Conservation (phyloP, 2,329 filamentous ascomycete species). For the Colletotrichum sp. region DNA sequence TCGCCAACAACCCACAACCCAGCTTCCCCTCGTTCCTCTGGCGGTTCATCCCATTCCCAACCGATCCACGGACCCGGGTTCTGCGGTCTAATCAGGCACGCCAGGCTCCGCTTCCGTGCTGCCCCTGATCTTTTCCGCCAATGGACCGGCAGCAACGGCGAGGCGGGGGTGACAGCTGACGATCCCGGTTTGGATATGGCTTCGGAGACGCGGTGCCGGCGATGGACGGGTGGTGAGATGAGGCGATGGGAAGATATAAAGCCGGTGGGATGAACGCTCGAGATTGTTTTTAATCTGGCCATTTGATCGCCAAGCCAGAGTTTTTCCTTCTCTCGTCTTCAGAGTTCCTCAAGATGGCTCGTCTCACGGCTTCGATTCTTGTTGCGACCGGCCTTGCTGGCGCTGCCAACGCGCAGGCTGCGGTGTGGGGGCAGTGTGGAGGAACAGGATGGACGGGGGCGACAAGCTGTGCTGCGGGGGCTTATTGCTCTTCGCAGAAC, state of each 20-base stretch:
- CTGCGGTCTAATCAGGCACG: background rate
- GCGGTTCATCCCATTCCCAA: background rate
- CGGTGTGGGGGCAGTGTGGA: constrained; percentile 43
- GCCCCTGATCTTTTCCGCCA: constrained; percentile 9
- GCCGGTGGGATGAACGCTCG: background rate
- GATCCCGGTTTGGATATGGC: background rate
- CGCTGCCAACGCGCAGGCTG: constrained; percentile 6
- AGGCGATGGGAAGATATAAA: background rate
- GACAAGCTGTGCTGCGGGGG: constrained; percentile 45
- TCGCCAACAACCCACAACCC: background rate
- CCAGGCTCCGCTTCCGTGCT: background rate
- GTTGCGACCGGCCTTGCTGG: background rate
- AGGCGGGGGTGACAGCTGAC: background rate
- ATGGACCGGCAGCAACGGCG: background rate
- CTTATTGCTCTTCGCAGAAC: constrained; percentile 38
- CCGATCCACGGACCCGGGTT: background rate
- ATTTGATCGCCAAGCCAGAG: background rate
- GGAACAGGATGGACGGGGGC: constrained; percentile 40
- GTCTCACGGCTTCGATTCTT: background rate
- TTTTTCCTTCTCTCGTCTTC: background rate
- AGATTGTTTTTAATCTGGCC: background rate
- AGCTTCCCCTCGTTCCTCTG: background rate
- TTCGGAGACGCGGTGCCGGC: background rate
- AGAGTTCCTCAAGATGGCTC: background rate
- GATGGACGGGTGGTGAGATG: background rate